Conservation (phyloP, 192 early-diverging fungal species). For the Coemansia aciculifera region DNA sequence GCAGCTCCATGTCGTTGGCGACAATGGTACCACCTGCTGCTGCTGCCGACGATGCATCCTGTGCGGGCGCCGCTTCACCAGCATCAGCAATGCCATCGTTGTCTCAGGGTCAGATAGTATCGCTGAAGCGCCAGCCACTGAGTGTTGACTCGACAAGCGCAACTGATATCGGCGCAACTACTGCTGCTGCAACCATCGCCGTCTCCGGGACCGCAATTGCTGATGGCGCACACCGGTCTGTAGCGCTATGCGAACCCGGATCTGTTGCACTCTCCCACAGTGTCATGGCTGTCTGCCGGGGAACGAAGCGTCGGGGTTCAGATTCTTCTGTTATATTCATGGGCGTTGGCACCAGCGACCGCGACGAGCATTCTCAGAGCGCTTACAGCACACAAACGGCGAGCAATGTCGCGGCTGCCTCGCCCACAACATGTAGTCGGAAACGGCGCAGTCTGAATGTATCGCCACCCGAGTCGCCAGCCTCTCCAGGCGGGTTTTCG, state of each 20-base stretch:
- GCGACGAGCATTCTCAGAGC: background rate
- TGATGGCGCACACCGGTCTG: background rate
- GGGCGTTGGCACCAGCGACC: constrained; percentile 12
- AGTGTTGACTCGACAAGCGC: background rate
- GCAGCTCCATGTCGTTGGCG: constrained; percentile 2
- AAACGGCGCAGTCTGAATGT: constrained; percentile 22
- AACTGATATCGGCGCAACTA: background rate
- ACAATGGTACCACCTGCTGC: background rate
- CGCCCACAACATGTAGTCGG: background rate
- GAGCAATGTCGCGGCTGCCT: background rate
- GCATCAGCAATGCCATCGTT: constrained; percentile 15
- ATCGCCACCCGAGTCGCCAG: constrained; percentile 2
- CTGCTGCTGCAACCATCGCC: background rate
- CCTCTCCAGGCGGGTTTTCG: background rate
- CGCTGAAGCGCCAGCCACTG: constrained; percentile 10
- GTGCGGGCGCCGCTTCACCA: constrained; percentile 4
- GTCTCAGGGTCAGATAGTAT: constrained; percentile 7
- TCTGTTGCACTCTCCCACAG: background rate
- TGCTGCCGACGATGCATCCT: constrained; percentile 1
- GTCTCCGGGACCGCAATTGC: background rate
- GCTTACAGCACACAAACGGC: background rate
- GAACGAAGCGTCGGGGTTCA: constrained; percentile 51
- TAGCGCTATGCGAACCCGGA: background rate
- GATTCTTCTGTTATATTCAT: constrained; percentile 44
- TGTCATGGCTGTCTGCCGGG: constrained; percentile 16